A percentile compares a stretch with the other conserved stretches of the same genome.
Evolutionary conservation across 176 grass and related monocot genomes (phyloP).

Genomic region (Eleusine coracana): DNA sequence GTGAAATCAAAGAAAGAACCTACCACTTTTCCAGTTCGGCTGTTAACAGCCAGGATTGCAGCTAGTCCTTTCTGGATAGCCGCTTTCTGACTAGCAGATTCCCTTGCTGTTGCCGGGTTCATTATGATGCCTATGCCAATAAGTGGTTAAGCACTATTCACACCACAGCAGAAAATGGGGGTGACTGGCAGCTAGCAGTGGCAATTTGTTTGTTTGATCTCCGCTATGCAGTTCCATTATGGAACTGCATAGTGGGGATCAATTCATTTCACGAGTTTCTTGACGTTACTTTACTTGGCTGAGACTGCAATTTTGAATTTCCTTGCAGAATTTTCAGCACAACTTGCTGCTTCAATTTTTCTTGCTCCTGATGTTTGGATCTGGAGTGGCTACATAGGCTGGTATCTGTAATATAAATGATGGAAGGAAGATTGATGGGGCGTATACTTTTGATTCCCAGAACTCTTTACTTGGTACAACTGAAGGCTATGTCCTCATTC

Average conservation of each 20-base stretch:
- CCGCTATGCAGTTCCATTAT: not conserved
- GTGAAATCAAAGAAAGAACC: not conserved
- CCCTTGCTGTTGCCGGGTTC: not conserved
- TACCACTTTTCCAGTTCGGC: not conserved
- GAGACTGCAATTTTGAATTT: not conserved
- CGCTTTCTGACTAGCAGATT: not conserved
- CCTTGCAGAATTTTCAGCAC: constrained; percentile 24
- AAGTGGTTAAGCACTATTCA: not conserved
- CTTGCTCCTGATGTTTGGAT: constrained; percentile 6
- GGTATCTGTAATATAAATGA: constrained; percentile 14
- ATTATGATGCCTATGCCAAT: not conserved
- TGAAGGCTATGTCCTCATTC: constrained; percentile 58
- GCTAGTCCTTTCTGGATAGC: not conserved
- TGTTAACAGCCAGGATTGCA: not conserved
- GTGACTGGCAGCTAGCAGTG: not conserved
- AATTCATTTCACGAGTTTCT: not conserved
- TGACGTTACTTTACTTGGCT: not conserved
- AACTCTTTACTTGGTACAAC: constrained; percentile 33
- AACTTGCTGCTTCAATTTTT: constrained; percentile 1
- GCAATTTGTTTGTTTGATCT: not conserved
- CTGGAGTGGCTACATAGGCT: not conserved
- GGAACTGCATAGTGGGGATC: too few relatives aligned
- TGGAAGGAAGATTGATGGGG: constrained; percentile 17
- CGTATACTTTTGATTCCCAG: not conserved
- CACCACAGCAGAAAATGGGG: not conserved